These are phyloP conservation scores for Cicer pinnatifidum DNA, from an alignment of 306 rosid species.

Conservation along the genomic window DNA sequence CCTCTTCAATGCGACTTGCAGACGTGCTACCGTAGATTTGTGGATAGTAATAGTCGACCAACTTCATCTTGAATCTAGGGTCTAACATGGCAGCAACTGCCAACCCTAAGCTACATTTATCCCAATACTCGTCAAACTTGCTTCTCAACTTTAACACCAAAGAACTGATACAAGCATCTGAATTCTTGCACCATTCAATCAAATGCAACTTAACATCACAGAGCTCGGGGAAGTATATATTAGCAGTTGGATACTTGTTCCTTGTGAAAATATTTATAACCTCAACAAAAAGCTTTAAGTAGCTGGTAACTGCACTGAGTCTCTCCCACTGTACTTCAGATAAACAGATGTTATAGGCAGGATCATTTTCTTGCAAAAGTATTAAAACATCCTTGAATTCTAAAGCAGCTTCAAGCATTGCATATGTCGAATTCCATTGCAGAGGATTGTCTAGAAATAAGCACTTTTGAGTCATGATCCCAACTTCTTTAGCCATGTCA, in stretches of 20 bases:
- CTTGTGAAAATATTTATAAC: slow-evolving; percentile 60
- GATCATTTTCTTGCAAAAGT: slow-evolving; percentile 73
- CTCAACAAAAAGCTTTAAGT: slow-evolving; percentile 80
- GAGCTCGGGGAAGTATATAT: slow-evolving; percentile 85
- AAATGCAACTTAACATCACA: slow-evolving; percentile 84
- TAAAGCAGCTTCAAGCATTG: slow-evolving; percentile 79
- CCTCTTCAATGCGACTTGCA: slow-evolving; percentile 64
- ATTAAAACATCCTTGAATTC: slow-evolving; percentile 79
- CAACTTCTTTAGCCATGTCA: slow-evolving; percentile 71
- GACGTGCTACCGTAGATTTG: slow-evolving; percentile 75
- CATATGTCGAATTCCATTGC: slow-evolving; percentile 77
- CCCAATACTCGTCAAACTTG: slow-evolving; percentile 96
- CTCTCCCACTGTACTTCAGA: slow-evolving; percentile 84
- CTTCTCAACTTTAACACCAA: slow-evolving; percentile 76
- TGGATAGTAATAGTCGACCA: slow-evolving; percentile 88
- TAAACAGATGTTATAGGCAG: slow-evolving; percentile 56
- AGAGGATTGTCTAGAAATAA: slow-evolving; percentile 68
- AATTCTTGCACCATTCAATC: slow-evolving; percentile 88
- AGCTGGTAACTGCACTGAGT: slow-evolving; percentile 56
- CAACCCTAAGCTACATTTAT: slow-evolving; percentile 79
- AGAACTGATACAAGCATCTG: slow-evolving; percentile 68
- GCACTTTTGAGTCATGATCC: slow-evolving; percentile 62
- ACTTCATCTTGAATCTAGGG: slow-evolving; percentile 93
- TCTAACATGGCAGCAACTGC: slow-evolving; percentile 95
- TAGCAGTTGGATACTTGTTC: slow-evolving; percentile 76